phyloP scores from a whole-genome alignment of 2,329 filamentous ascomycete genomes.

The Aspergillus sp. region DNA sequence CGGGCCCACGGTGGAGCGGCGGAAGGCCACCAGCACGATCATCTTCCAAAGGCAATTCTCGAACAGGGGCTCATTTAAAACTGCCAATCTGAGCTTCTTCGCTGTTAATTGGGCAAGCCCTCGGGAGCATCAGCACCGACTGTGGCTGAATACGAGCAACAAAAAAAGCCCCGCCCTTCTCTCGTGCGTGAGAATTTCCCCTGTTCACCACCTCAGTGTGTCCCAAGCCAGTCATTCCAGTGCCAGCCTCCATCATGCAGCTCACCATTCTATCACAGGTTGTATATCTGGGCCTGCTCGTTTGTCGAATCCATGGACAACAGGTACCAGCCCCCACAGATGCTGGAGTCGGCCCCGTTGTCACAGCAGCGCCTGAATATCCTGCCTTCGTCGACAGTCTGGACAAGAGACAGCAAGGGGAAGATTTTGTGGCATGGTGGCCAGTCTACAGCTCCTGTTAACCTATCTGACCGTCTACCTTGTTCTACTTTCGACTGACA shows the following conservation, averaged over 20 bases:
- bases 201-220: too few relatives aligned
- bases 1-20: too few relatives aligned
- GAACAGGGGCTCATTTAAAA: too few relatives aligned
- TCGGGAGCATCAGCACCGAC: too few relatives aligned
- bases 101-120: too few relatives aligned
- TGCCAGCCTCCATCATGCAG: neutral
- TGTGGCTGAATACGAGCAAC: too few relatives aligned
- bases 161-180: too few relatives aligned
- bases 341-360: neutral
- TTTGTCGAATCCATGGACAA: neutral
- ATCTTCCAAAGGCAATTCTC: too few relatives aligned
- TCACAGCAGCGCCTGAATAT: neutral
- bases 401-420: neutral
- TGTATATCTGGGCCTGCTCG: neutral
- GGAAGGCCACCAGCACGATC: too few relatives aligned
- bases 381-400: neutral
- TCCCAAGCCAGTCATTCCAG: too few relatives aligned
- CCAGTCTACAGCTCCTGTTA: neutral
- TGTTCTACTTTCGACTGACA: neutral
- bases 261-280: neutral
- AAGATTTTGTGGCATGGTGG: neutral
- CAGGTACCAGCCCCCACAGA: neutral
- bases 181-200: too few relatives aligned
- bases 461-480: neutral
- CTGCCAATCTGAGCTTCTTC: too few relatives aligned